Evolutionary conservation across 108 stramenopile species (phyloP), one percentile per base, ranked within the genome.

Genomic region (Nannochloropsis oceanica): DNA sequence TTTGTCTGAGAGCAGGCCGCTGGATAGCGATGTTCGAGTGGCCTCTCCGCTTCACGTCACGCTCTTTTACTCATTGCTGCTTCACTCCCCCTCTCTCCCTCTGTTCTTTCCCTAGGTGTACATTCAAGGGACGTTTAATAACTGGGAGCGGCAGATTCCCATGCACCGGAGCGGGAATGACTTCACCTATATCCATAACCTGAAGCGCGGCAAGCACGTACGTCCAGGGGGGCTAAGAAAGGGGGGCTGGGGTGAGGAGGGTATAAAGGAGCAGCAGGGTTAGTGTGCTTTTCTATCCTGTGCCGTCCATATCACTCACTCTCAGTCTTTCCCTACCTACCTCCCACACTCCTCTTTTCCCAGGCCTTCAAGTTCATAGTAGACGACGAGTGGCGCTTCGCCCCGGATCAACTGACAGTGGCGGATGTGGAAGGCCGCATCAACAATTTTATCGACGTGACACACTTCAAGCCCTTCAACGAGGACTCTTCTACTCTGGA

Each of bases 151-250:
- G 73, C 97, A 98, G 89, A 97, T 97, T 83, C 97, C 97, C 84
- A 99, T 99, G 99, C 97, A 98, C 87, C 94, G 99, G 26, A 95
- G 95, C n/a, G 99, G 99, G 83, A 98, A 99, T 85, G 99, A 99
- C 89, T 99, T 99, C 91, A 98, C 96, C 34, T 98, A 99, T 91
- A 97, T 99, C 88, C 97, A 97, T 90, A 95, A 96, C 87, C 91
- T 99, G 26, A 96, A 95, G 89, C 87, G 94, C 84, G 96, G 96
- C 42, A 96, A 95, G 88, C 96, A 96, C 83, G 81, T 34, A 81
- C 18, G 26, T 42, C 20, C n/a, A n/a, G 34, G 34, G 25, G 81
- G 24, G 34, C 34, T 81, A 13, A 0, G 26, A 42, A 20, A 25
- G 27, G 34, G 25, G n/a, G 59, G 2, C n/a, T 73, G 59, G 9